Evolutionary conservation across 202 grass and related monocot species (phyloP).

Genomic region (Setaria italica): DNA sequence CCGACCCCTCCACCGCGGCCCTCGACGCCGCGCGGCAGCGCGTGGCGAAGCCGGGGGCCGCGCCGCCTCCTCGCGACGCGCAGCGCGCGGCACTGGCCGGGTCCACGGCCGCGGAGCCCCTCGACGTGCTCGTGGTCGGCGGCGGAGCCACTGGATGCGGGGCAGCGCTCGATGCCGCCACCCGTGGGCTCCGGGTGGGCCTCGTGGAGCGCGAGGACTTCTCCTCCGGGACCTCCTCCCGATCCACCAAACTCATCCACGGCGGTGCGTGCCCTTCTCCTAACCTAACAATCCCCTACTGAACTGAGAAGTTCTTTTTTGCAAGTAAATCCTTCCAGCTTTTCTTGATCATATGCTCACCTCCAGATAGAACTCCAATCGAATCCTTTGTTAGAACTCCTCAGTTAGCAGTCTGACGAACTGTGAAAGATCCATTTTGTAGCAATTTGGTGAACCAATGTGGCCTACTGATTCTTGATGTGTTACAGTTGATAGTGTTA

Average conservation of each 20-base stretch:
- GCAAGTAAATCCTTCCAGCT: not conserved
- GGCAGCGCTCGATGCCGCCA: slow-evolving; percentile 76
- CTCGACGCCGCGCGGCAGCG: slow-evolving; percentile 53
- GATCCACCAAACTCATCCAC: slow-evolving; percentile 95
- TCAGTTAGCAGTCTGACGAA: not conserved
- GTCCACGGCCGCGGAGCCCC: slow-evolving; percentile 60
- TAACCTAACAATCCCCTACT: not conserved
- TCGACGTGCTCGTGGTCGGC: slow-evolving; percentile 82
- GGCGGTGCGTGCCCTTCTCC: slow-evolving; percentile 58
- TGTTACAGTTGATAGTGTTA: not conserved
- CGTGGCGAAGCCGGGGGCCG: slow-evolving; percentile 46
- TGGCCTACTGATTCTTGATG: not conserved
- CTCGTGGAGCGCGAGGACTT: slow-evolving; percentile 96
- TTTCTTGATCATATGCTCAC: not conserved
- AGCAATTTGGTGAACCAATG: not conserved
- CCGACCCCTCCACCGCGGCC: slow-evolving; percentile 43
- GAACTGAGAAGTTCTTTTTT: not conserved
- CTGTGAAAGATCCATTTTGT: slow-evolving; percentile 1
- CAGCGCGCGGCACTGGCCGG: slow-evolving; percentile 67
- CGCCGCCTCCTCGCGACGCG: slow-evolving; percentile 58
- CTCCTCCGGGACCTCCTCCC: slow-evolving; percentile 92
- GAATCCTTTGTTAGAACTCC: slow-evolving; percentile 8
- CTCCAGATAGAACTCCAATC: not conserved
- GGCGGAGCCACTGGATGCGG: slow-evolving; percentile 90
- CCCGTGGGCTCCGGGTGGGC: slow-evolving; percentile 83